phyloP scores from a whole-genome alignment of 768 basidiomycete genomes.

The Megacollybia marginata region DNA sequence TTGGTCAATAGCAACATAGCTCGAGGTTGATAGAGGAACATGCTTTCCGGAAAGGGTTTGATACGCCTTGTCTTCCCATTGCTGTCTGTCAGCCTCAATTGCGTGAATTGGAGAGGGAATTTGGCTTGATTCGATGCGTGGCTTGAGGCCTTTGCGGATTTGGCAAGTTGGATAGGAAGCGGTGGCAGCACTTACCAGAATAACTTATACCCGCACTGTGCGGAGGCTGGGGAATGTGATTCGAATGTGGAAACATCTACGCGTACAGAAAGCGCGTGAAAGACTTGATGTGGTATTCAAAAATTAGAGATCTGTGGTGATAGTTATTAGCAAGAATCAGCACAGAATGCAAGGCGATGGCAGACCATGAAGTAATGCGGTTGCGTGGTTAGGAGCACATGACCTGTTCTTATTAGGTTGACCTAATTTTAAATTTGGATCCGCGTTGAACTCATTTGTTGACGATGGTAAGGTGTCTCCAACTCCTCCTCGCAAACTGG shows the following conservation, averaged over 20 bases:
- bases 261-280: no score
- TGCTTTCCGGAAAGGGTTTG: conserved; percentile 49
- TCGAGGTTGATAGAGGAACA: conserved; percentile 80
- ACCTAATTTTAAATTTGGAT: no score
- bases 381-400: no score
- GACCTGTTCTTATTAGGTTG: no score
- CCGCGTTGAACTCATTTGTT: no score
- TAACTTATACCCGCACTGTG: conserved; percentile 55
- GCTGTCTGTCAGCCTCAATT: conserved; percentile 69
- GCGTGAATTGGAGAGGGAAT: conserved; percentile 87
- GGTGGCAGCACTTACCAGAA: conserved; percentile 26
- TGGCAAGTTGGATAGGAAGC: neutral
- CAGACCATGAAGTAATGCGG: no score
- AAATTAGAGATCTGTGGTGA: no score
- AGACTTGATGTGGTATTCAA: no score
- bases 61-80: conserved; percentile 69
- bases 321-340: no score
- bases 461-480: no score
- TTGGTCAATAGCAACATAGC: conserved; percentile 89
- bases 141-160: conserved; percentile 51
- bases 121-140: conserved; percentile 80
- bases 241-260: conserved; percentile 19
- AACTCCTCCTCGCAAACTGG: no score
- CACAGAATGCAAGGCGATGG: no score
- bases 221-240: conserved; percentile 62